Evolutionary conservation across 139 green algal species (phyloP).

Genomic region (Coelastrella sp.): DNA sequence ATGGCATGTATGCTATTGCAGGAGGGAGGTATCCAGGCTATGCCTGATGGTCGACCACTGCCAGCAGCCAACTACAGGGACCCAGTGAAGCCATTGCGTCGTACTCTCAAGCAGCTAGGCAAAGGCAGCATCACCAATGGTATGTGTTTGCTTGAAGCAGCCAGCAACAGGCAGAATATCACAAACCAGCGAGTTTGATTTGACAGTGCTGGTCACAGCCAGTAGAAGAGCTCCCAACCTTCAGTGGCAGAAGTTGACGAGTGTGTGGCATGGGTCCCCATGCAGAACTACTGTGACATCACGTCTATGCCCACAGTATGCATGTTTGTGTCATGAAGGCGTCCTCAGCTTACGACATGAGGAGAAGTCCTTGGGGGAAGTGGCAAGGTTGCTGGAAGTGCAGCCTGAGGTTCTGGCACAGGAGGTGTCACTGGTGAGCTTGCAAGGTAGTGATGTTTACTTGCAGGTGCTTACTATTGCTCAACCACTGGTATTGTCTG

Average conservation of each 20-base stretch:
- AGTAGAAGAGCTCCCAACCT: not conserved
- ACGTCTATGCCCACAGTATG: no score
- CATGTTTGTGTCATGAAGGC: no score
- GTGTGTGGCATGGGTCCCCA: no score
- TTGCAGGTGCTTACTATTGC: no score
- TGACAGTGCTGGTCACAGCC: not conserved
- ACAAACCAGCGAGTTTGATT: not conserved
- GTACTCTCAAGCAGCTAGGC: constrained; percentile 63
- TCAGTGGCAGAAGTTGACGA: no score
- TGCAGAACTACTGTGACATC: no score
- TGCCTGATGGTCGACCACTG: constrained; percentile 48
- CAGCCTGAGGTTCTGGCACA: not conserved
- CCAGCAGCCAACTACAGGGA: constrained; percentile 61
- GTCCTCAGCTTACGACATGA: not conserved
- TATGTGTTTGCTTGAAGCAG: no score
- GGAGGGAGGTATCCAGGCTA: constrained; percentile 50
- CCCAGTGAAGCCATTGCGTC: constrained; percentile 50
- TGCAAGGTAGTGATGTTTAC: no score
- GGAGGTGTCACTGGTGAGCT: constrained; percentile 20
- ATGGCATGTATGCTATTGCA: constrained; percentile 26
- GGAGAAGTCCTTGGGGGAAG: constrained; percentile 15
- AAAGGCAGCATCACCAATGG: constrained; percentile 52
- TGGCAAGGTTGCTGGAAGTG: constrained; percentile 47
- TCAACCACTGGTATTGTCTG: no score
- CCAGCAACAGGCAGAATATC: no score